Evolutionary conservation across 2,329 filamentous ascomycete species (phyloP), one percentile per base, ranked within the genome.

Genomic region (Cylindrodendrum hubeiense): DNA sequence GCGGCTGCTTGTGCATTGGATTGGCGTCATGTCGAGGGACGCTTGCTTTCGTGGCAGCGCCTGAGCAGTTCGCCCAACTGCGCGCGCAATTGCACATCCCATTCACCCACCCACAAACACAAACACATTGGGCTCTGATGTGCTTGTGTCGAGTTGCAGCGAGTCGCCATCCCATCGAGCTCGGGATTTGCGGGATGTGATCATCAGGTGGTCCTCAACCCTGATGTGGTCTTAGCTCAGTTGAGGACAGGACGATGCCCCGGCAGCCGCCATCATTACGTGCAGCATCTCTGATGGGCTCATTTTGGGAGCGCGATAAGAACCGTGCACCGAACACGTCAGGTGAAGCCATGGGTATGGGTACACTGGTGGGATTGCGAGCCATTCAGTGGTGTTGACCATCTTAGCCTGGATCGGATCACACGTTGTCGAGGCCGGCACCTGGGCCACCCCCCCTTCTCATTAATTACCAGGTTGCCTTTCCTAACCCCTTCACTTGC

Each of bases 21-120:
- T 71, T 67, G 70, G 68, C 74, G 73, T 74, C 67, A 72, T 70
- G 71, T 73, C 63, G 67, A 72, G 68, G 63, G 70, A 73, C 70
- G 72, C 72, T 77, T 76, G 77, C 77, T 75, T 73, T 81, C 79
- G 79, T 81, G 79, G 79, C 79, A 80, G 64, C 70, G 68, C 70
- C 76, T 78, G 73, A 78, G 71, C 71, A 76, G 75, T 72, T 74
- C 63, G 52, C 64, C 66, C 60, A 53, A 55, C 52, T 46, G 60
- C 63, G 64, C 49, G 53, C 51, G 56, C 65, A 63, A 65, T 59
- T 56, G 46, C 55, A 66, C 58, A 57, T 67, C 51, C 60, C 70
- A 69, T 69, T 66, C 69, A 67, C 65, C 69, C 68, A 64, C 62
- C 63, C 41, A 57, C 67, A 69, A 62, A 56, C 55, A 52, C 60